These are phyloP conservation scores for Rutstroemia sp. DNA, from an alignment of 2,329 filamentous ascomycete species.

Conservation along the genomic window DNA sequence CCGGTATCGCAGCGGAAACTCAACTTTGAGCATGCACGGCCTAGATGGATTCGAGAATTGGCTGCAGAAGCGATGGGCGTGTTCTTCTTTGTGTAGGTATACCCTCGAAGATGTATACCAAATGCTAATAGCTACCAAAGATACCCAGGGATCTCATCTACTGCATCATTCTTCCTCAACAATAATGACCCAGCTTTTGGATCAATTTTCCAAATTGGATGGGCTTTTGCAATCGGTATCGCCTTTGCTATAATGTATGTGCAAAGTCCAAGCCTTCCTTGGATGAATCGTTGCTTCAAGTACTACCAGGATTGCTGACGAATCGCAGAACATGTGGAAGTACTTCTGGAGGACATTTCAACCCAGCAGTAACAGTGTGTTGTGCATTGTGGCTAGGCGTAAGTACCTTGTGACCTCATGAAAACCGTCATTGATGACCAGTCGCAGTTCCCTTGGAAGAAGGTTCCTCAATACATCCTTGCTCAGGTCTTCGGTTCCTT, in stretches of 20 bases:
- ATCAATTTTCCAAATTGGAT: slow-evolving; percentile 48
- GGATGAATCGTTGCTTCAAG: neutral
- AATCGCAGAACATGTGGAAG: slow-evolving; percentile 37
- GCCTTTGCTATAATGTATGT: slow-evolving; percentile 46
- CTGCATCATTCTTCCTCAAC: slow-evolving; percentile 43
- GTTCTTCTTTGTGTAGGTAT: slow-evolving; percentile 44
- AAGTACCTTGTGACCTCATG: neutral
- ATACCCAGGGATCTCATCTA: slow-evolving; percentile 44
- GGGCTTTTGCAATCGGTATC: slow-evolving; percentile 49
- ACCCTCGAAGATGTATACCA: neutral
- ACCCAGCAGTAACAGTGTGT: slow-evolving; percentile 41
- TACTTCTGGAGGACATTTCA: slow-evolving; percentile 48
- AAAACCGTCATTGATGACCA: neutral
- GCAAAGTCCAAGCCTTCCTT: neutral
- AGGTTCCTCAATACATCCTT: slow-evolving; percentile 49
- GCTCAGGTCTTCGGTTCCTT: slow-evolving; percentile 50
- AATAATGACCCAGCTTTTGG: slow-evolving; percentile 37
- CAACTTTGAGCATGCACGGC: slow-evolving; percentile 45
- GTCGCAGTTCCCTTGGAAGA: slow-evolving; percentile 45
- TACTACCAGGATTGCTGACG: neutral
- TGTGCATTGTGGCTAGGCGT: slow-evolving; percentile 44
- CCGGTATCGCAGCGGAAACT: slow-evolving; percentile 47
- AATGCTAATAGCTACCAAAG: slow-evolving; percentile 17
- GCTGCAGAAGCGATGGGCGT: slow-evolving; percentile 49
- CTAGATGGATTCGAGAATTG: slow-evolving; percentile 47